phyloP scores from a whole-genome alignment of 306 rosid genomes.

The Biancaea sappan region DNA sequence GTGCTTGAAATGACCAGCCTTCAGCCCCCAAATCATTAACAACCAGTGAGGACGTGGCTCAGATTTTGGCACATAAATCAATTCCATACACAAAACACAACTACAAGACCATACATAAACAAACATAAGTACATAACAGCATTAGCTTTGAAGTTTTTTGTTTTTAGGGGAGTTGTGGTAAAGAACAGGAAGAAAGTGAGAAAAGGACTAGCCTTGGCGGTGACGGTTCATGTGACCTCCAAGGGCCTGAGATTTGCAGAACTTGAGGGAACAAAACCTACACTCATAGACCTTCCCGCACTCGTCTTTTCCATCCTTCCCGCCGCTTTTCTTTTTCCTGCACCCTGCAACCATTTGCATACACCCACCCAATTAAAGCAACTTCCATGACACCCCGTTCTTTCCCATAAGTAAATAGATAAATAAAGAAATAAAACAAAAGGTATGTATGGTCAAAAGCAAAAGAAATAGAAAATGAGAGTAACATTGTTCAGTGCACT shows the following conservation, averaged over 20 bases:
- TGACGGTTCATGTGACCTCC: conserved; percentile 99
- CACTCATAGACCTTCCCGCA: conserved; percentile 65
- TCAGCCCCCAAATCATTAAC: too few relatives aligned
- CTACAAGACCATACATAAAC: too few relatives aligned
- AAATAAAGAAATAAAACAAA: too few relatives aligned
- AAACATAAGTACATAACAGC: too few relatives aligned
- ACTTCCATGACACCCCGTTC: background rate
- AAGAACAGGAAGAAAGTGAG: background rate
- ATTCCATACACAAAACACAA: too few relatives aligned
- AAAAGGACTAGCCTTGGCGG: conserved; percentile 79
- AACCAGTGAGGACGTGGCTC: too few relatives aligned
- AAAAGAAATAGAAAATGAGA: too few relatives aligned
- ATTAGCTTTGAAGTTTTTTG: too few relatives aligned
- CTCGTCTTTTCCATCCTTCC: conserved; percentile 70
- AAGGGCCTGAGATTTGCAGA: conserved; percentile 99
- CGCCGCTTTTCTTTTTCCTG: conserved; percentile 88
- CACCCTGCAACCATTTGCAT: conserved; percentile 64
- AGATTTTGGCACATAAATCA: too few relatives aligned
- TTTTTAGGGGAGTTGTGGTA: background rate
- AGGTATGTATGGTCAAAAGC: too few relatives aligned
- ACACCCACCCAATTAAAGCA: conserved; percentile 15
- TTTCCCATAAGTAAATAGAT: background rate
- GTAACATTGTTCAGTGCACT: too few relatives aligned
- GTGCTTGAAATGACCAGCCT: background rate
- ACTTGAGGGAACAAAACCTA: conserved; percentile 99